phyloP scores from a whole-genome alignment of 164 flowering plant genomes.

The Magnolia kwangsiensis region DNA sequence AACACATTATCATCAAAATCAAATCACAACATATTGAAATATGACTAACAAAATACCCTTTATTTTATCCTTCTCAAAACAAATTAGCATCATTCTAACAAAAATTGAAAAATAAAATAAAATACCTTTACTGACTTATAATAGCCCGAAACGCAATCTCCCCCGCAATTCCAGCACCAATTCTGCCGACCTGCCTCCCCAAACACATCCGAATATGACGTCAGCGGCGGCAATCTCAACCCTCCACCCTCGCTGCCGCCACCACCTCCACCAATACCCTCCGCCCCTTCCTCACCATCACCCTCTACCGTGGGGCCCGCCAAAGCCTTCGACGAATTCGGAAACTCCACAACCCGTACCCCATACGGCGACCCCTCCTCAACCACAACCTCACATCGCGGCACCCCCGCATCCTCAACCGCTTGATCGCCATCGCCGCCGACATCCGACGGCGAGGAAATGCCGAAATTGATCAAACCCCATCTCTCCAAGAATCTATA shows the following conservation, averaged over 20 bases:
- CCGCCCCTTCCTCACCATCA: constrained; percentile 8
- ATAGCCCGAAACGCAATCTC: constrained; percentile 34
- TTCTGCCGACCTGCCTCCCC: constrained; percentile 27
- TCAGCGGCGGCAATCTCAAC: constrained; percentile 53
- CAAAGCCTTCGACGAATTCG: constrained; percentile 46
- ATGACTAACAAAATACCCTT: background rate
- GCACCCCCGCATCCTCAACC: constrained; percentile 23
- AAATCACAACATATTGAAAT: background rate
- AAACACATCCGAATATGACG: constrained; percentile 74
- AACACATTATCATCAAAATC: constrained; percentile 1
- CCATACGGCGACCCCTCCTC: constrained; percentile 87
- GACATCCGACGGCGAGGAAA: constrained; percentile 6
- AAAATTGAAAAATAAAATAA: background rate
- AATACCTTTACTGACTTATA: constrained; percentile 56
- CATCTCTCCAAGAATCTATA: constrained; percentile 69
- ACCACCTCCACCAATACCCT: constrained; percentile 1
- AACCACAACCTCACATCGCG: constrained; percentile 25
- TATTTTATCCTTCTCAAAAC: background rate
- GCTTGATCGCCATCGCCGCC: constrained; percentile 1
- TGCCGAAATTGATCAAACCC: constrained; percentile 80
- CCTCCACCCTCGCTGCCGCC: constrained; percentile 18
- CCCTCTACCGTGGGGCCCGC: constrained; percentile 15
- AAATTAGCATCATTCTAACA: background rate
- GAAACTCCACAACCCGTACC: constrained; percentile 61
- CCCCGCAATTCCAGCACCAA: constrained; percentile 60